phyloP scores from a whole-genome alignment of 805 yeast genomes.

The Barnettozyma californica region DNA sequence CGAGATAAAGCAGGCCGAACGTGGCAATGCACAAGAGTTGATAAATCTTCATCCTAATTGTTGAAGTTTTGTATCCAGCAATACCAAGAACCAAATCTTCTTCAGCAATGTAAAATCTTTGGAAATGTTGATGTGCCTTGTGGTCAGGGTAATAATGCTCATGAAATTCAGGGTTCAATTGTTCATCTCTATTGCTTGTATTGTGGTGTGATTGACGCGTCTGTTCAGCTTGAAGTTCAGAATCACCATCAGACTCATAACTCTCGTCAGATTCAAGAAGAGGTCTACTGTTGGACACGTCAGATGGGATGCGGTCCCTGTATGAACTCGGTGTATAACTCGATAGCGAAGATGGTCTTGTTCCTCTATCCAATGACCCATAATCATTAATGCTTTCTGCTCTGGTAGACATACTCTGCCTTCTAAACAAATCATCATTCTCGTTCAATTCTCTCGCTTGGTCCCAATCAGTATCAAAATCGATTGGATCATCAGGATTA shows the following conservation, averaged over 20 bases:
- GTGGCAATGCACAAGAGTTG: constrained; percentile 51
- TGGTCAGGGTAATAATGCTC: constrained; percentile 40
- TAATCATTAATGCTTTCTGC: constrained; percentile 19
- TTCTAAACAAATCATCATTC: constrained; percentile 18
- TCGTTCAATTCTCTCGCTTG: constrained; percentile 38
- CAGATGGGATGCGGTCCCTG: constrained; percentile 35
- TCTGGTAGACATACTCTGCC: constrained; percentile 30
- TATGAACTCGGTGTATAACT: constrained; percentile 31
- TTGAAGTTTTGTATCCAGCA: constrained; percentile 74
- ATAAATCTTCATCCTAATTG: constrained; percentile 41
- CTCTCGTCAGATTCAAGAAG: constrained; percentile 22
- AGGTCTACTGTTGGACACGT: constrained; percentile 27
- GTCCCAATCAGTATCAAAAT: constrained; percentile 75
- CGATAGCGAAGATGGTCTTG: constrained; percentile 26
- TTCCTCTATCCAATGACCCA: constrained; percentile 19
- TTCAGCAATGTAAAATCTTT: constrained; percentile 88
- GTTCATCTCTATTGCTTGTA: constrained; percentile 12
- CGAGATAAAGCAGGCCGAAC: constrained; percentile 65
- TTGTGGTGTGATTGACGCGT: constrained; percentile 16
- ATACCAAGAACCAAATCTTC: constrained; percentile 93
- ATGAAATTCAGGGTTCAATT: constrained; percentile 31
- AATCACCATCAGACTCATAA: constrained; percentile 31
- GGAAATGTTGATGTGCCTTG: constrained; percentile 47
- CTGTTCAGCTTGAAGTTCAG: constrained; percentile 23
- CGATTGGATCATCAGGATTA: constrained; percentile 46